A percentile compares a stretch with the other conserved stretches of the same genome.
Evolutionary conservation across 2,329 filamentous ascomycete genomes (phyloP).

Genomic region (Pseudopyrenochaeta lycopersici): DNA sequence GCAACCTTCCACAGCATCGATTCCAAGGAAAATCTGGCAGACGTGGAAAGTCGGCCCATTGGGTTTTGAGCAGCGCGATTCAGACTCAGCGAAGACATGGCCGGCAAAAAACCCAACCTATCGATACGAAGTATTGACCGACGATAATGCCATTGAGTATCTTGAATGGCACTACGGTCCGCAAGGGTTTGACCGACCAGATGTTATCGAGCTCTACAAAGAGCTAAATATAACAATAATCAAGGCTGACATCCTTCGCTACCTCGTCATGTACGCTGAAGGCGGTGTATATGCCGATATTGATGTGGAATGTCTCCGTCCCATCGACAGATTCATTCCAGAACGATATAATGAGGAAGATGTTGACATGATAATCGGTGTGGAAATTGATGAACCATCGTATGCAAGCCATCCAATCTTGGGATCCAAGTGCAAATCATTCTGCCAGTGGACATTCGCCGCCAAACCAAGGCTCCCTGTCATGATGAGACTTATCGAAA

Average conservation of each 20-base stretch:
- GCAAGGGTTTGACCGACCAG: conserved; percentile 70
- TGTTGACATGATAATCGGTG: conserved; percentile 74
- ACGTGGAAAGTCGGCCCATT: conserved; percentile 77
- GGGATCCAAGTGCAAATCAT: conserved; percentile 73
- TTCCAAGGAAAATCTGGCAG: conserved; percentile 79
- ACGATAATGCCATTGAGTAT: conserved; percentile 72
- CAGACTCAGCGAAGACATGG: conserved; percentile 70
- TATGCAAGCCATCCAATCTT: conserved; percentile 71
- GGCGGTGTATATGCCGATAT: conserved; percentile 70
- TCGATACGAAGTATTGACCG: conserved; percentile 75
- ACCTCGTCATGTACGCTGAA: conserved; percentile 73
- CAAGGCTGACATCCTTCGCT: conserved; percentile 72
- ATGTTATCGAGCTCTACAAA: conserved; percentile 50
- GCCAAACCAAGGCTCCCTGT: conserved; percentile 72
- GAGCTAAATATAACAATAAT: conserved; percentile 65
- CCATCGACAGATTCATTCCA: conserved; percentile 67
- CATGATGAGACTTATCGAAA: conserved; percentile 73
- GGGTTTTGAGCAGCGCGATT: conserved; percentile 71
- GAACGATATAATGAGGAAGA: conserved; percentile 69
- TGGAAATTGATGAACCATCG: conserved; percentile 75
- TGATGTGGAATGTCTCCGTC: conserved; percentile 65
- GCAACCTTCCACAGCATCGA: conserved; percentile 30
- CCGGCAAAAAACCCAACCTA: conserved; percentile 70
- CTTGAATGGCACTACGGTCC: conserved; percentile 74
- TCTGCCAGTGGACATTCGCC: conserved; percentile 81